A percentile compares a stretch with the other conserved stretches of the same genome.
Conservation (phyloP, 192 early-diverging fungal genomes). For the Coemansia sp. region DNA sequence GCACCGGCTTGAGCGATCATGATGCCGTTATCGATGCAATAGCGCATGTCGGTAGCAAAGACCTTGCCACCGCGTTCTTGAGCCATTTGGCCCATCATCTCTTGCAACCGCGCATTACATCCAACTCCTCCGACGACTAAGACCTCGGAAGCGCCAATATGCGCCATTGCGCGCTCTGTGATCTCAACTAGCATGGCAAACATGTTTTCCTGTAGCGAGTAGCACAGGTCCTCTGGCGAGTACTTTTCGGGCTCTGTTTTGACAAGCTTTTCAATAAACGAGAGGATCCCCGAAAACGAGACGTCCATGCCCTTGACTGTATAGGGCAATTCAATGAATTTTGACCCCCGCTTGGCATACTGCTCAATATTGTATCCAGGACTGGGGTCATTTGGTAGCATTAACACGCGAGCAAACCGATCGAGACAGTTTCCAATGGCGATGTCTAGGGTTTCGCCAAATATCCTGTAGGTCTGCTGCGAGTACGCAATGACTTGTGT, state of each 20-base stretch:
- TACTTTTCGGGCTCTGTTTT: constrained; percentile 58
- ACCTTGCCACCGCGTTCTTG: constrained; percentile 80
- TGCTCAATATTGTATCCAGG: constrained; percentile 99
- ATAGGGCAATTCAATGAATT: constrained; percentile 90
- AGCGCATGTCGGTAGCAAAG: constrained; percentile 96
- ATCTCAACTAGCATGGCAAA: constrained; percentile 99
- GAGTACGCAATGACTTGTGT: constrained; percentile 99
- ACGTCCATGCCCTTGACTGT: constrained; percentile 99
- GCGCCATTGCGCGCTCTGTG: constrained; percentile 98
- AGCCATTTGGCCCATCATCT: constrained; percentile 98
- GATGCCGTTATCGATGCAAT: constrained; percentile 97
- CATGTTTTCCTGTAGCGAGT: constrained; percentile 92
- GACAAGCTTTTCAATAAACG: constrained; percentile 78
- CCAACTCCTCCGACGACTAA: constrained; percentile 97
- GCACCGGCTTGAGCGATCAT: constrained; percentile 99
- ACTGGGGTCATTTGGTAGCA: constrained; percentile 92
- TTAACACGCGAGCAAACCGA: constrained; percentile 92
- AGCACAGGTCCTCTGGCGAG: constrained; percentile 92
- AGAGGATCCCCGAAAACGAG: constrained; percentile 94
- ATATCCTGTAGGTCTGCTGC: constrained; percentile 90
- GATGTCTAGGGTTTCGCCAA: constrained; percentile 98
- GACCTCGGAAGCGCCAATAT: constrained; percentile 88
- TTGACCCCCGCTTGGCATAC: constrained; percentile 84
- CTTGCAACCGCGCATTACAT: constrained; percentile 91
- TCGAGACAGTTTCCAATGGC: constrained; percentile 98